Conservation (phyloP, 1,284 basidiomycete genomes). For the Taiwanofungus camphoratus region DNA sequence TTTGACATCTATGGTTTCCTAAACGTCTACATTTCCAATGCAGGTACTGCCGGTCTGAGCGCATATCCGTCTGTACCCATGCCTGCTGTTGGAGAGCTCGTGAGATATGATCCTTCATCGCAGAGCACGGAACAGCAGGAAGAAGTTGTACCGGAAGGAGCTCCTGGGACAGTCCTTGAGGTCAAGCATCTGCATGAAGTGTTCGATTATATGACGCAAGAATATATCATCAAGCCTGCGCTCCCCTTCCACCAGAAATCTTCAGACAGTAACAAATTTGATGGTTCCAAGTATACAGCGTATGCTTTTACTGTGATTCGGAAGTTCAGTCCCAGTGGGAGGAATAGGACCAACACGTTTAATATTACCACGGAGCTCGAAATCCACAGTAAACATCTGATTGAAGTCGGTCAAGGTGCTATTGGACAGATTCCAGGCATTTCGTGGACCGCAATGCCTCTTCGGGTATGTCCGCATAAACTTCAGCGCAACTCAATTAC, state of each 20-base stretch:
- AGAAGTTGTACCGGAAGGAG: conserved; percentile 20
- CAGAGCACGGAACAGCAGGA: conserved; percentile 6
- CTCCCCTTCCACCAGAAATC: conserved; percentile 14
- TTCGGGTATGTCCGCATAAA: conserved; percentile 35
- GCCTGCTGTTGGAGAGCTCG: conserved; percentile 15
- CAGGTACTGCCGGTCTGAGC: no score
- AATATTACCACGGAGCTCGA: conserved; percentile 31
- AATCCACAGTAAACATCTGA: conserved; percentile 49
- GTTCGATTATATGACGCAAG: conserved; percentile 22
- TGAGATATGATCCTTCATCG: conserved; percentile 14
- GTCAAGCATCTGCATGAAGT: conserved; percentile 25
- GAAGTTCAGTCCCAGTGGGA: conserved; percentile 22
- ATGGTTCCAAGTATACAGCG: conserved; percentile 23
- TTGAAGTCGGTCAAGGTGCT: conserved; percentile 48
- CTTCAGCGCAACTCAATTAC: not conserved
- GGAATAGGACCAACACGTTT: conserved; percentile 17
- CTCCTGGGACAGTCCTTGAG: conserved; percentile 23
- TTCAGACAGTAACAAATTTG: conserved; percentile 11
- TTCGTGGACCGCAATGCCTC: conserved; percentile 51
- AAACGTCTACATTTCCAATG: no score
- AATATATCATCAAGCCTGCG: conserved; percentile 23
- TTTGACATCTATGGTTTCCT: no score
- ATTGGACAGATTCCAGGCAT: conserved; percentile 49
- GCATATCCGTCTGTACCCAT: no score
- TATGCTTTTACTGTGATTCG: conserved; percentile 27